Conservation (phyloP, 2,329 filamentous ascomycete species). For the Madurella mycetomatis region DNA sequence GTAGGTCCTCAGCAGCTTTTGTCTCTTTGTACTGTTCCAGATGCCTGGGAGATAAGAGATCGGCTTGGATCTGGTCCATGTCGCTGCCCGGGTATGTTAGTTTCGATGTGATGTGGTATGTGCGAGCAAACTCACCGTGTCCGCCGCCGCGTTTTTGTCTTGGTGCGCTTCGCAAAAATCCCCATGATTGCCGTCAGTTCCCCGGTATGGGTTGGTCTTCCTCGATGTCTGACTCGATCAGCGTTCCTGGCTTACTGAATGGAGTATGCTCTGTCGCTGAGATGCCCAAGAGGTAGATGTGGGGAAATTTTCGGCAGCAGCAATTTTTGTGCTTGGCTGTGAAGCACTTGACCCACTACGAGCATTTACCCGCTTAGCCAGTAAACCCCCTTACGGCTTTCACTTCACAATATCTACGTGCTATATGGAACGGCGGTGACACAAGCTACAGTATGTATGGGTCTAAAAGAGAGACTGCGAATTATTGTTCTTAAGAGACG, state of each 20-base stretch:
- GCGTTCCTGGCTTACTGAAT: too few relatives aligned
- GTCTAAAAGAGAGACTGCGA: too few relatives aligned
- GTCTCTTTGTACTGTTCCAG: constrained; percentile 72
- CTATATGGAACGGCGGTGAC: too few relatives aligned
- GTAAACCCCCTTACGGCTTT: too few relatives aligned
- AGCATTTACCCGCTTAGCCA: too few relatives aligned
- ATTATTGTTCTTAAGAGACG: too few relatives aligned
- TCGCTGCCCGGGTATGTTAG: constrained; percentile 55
- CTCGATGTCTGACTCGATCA: too few relatives aligned
- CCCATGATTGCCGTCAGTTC: constrained; percentile 51
- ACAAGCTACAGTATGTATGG: too few relatives aligned
- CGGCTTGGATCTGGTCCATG: constrained; percentile 85
- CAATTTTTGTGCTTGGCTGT: not conserved
- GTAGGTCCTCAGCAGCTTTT: constrained; percentile 81
- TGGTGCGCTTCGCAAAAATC: constrained; percentile 59
- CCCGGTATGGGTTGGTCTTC: too few relatives aligned
- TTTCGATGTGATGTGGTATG: constrained; percentile 1
- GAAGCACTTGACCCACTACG: too few relatives aligned
- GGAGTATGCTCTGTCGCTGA: too few relatives aligned
- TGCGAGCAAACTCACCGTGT: constrained; percentile 49
- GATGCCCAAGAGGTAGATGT: not conserved
- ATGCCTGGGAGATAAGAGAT: constrained; percentile 74
- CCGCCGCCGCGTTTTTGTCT: constrained; percentile 69
- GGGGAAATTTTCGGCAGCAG: constrained; percentile 4
- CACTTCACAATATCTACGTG: too few relatives aligned